Conservation (phyloP, 2,329 filamentous ascomycete species). For the Neofusicoccum umdonicola region DNA sequence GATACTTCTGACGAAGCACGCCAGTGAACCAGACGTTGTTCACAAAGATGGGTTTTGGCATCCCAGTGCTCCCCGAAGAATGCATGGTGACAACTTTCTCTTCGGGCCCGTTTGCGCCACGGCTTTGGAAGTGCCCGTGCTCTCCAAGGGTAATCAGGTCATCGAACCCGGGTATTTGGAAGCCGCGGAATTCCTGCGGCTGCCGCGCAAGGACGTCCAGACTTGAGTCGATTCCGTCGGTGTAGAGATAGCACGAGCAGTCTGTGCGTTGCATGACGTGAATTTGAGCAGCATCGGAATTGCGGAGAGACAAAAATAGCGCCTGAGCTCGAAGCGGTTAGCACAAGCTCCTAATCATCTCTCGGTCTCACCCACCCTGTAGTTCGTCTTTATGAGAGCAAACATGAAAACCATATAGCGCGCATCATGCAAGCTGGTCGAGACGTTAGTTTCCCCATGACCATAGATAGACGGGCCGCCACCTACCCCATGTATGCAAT, state of each 20-base stretch:
- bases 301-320: slow-evolving; percentile 9
- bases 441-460: not conserved
- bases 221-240: slow-evolving; percentile 8
- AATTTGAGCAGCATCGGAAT: slow-evolving; percentile 13
- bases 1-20: slow-evolving; percentile 20
- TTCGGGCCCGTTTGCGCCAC: not conserved
- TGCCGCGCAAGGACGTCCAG: not conserved
- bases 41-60: slow-evolving; percentile 31
- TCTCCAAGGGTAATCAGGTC: not conserved
- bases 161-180: not conserved
- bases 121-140: not conserved
- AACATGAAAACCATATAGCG: not conserved
- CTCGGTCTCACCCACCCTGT: not conserved
- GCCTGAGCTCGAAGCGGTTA: not conserved
- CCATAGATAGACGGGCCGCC: too few relatives aligned
- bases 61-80: slow-evolving; percentile 36
- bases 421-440: not conserved
- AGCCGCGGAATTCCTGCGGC: not conserved
- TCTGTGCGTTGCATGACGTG: slow-evolving; percentile 11
- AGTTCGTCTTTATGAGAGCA: slow-evolving; percentile 12
- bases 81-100: slow-evolving; percentile 31
- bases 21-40: slow-evolving; percentile 20
- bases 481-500: slow-evolving; percentile 14
- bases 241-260: slow-evolving; percentile 1
- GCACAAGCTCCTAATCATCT: too few relatives aligned